Percentiles rank a stretch among this genome's conserved stretches.
These are phyloP conservation scores for Aspergillus carbonarius DNA, from an alignment of 2,329 filamentous ascomycete genomes.

Conservation along the genomic window DNA sequence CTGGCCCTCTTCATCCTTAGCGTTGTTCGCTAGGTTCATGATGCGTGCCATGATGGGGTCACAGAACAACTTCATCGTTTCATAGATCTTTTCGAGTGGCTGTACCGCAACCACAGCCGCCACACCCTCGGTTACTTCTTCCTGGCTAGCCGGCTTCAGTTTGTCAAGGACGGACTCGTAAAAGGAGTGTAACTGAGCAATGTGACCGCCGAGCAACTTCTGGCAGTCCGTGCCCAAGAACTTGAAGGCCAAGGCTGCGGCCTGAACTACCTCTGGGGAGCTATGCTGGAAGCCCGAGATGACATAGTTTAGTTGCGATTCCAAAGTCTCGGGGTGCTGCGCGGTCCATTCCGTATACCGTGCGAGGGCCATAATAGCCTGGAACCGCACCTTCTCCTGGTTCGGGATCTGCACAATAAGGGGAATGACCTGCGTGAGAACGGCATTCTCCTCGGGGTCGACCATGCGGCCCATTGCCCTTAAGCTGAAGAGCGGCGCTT, in stretches of 20 bases:
- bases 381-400: constrained; percentile 97
- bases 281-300: constrained; percentile 86
- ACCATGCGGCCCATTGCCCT: constrained; percentile 97
- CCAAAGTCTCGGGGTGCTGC: constrained; percentile 85
- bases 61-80: constrained; percentile 85
- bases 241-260: constrained; percentile 89
- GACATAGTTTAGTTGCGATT: constrained; percentile 93
- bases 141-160: constrained; percentile 80
- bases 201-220: constrained; percentile 77
- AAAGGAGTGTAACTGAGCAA: constrained; percentile 83
- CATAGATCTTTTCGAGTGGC: constrained; percentile 75
- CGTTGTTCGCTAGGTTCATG: constrained; percentile 82
- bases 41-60: constrained; percentile 84
- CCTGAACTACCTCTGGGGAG: constrained; percentile 86
- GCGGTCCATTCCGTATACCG: constrained; percentile 98
- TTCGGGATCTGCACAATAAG: constrained; percentile 90
- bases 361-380: constrained; percentile 95
- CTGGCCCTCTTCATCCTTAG: constrained; percentile 78
- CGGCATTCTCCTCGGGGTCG: constrained; percentile 78
- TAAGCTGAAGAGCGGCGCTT: constrained; percentile 92
- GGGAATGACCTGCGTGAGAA: constrained; percentile 88
- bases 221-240: constrained; percentile 97
- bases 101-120: constrained; percentile 88
- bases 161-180: constrained; percentile 87
- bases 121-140: constrained; percentile 94